Percentiles rank a stretch among this genome's conserved stretches.
These are phyloP conservation scores for Dactylonectria estremocensis DNA, from an alignment of 2,329 filamentous ascomycete genomes.

Conservation along the genomic window DNA sequence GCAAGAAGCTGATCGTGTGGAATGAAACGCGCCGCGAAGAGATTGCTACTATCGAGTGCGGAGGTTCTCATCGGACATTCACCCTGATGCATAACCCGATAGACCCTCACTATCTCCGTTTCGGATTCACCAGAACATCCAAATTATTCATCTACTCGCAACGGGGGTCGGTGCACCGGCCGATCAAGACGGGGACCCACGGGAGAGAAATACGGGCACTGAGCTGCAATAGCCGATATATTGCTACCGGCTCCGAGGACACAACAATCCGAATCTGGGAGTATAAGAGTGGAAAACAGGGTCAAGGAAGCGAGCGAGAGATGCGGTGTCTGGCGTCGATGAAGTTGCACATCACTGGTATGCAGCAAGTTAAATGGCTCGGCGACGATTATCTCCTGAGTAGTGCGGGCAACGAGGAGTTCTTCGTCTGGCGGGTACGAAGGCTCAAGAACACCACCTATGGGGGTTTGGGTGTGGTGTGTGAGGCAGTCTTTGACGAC, in stretches of 20 bases:
- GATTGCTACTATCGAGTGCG: slow-evolving; percentile 82
- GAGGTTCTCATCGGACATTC: slow-evolving; percentile 87
- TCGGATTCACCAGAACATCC: slow-evolving; percentile 84
- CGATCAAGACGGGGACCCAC: slow-evolving; percentile 81
- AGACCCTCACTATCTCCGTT: slow-evolving; percentile 58
- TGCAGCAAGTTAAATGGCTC: slow-evolving; percentile 87
- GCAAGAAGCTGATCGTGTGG: slow-evolving; percentile 85
- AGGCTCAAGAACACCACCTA: slow-evolving; percentile 64
- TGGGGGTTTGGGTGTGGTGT: slow-evolving; percentile 67
- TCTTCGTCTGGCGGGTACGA: slow-evolving; percentile 85
- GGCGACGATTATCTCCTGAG: slow-evolving; percentile 83
- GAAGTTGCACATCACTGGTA: slow-evolving; percentile 84
- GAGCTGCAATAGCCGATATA: slow-evolving; percentile 57
- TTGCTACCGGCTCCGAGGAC: slow-evolving; percentile 82
- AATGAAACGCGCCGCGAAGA: slow-evolving; percentile 81
- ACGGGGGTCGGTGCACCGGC: slow-evolving; percentile 52
- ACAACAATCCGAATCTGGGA: slow-evolving; percentile 81
- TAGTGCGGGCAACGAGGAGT: slow-evolving; percentile 89
- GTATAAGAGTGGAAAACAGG: slow-evolving; percentile 50
- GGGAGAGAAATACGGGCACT: slow-evolving; percentile 84
- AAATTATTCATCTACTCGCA: slow-evolving; percentile 65
- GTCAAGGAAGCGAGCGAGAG: slow-evolving; percentile 28
- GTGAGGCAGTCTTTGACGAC: slow-evolving; percentile 69
- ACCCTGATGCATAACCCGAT: slow-evolving; percentile 57
- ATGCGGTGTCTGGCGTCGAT: slow-evolving; percentile 74